A percentile compares a stretch with the other conserved stretches of the same genome.
These are phyloP conservation scores for Herpetomonas tarakana DNA, from an alignment of 208 protist species.

Conservation along the genomic window DNA sequence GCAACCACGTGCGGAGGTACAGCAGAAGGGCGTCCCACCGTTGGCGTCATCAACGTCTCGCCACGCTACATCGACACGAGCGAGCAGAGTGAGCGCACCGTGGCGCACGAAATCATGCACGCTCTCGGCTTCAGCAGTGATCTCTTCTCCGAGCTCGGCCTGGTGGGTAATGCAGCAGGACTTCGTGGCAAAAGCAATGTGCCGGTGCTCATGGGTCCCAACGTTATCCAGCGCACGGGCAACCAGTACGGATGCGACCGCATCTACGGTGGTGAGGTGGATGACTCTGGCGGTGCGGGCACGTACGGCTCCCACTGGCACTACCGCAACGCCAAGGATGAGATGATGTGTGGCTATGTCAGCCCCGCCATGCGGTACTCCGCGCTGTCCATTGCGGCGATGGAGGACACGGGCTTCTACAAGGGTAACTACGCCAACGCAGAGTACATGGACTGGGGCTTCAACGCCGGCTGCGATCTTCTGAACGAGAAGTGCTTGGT, in stretches of 20 bases:
- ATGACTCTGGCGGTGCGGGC: constrained; percentile 19
- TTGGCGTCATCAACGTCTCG: constrained; percentile 28
- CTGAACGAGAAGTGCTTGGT: constrained; percentile 24
- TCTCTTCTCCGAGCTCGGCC: constrained; percentile 3
- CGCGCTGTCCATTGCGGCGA: constrained; percentile 23
- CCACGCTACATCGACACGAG: constrained; percentile 11
- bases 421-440: constrained; percentile 19
- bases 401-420: constrained; percentile 35
- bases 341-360: constrained; percentile 23
- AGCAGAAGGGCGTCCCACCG: constrained; percentile 4
- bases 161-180: constrained; percentile 2
- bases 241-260: constrained; percentile 13
- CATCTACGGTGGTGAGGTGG: constrained; percentile 24
- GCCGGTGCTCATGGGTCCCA: constrained; percentile 8
- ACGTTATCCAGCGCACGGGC: constrained; percentile 5
- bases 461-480: constrained; percentile 18
- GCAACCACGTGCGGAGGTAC: constrained; percentile 17
- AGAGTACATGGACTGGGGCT: constrained; percentile 29
- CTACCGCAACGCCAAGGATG: constrained; percentile 23
- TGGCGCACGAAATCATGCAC: constrained; percentile 57
- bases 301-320: constrained; percentile 33
- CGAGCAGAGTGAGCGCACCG: constrained; percentile 9
- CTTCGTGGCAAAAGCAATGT: constrained; percentile 12
- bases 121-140: constrained; percentile 34
- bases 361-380: constrained; percentile 17